These are phyloP conservation scores for Microthlaspi erraticum DNA, from an alignment of 345 rosid species.

Conservation along the genomic window DNA sequence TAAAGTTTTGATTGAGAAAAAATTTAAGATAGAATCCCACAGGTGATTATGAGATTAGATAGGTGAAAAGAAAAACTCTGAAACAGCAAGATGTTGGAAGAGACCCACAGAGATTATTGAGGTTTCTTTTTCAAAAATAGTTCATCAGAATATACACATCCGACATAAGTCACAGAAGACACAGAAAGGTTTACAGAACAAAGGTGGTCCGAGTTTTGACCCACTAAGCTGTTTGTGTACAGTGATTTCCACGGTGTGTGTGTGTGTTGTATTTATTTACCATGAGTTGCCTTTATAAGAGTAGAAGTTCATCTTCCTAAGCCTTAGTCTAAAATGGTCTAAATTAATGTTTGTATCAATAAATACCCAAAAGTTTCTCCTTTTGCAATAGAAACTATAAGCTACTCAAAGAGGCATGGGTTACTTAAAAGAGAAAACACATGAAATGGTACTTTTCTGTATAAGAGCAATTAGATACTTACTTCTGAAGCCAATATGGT, in stretches of 20 bases:
- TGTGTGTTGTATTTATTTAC: slow-evolving; percentile 31
- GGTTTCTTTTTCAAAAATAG: not conserved
- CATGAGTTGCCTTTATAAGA: slow-evolving; percentile 32
- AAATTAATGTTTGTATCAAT: slow-evolving; percentile 35
- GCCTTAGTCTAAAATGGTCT: slow-evolving; percentile 40
- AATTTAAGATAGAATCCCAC: slow-evolving; percentile 21
- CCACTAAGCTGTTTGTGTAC: slow-evolving; percentile 41
- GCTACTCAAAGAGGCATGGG: slow-evolving; percentile 26
- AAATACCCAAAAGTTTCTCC: slow-evolving; percentile 26
- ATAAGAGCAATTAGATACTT: slow-evolving; percentile 44
- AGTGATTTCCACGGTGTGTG: slow-evolving; percentile 24
- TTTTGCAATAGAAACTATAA: slow-evolving; percentile 21
- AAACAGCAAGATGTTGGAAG: slow-evolving; percentile 37
- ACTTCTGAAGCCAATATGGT: slow-evolving; percentile 78
- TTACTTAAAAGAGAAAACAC: slow-evolving; percentile 30
- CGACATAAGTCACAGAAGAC: slow-evolving; percentile 44
- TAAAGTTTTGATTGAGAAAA: slow-evolving; percentile 23
- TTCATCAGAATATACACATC: slow-evolving; percentile 33
- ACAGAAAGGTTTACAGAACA: slow-evolving; percentile 42
- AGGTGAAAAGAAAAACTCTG: slow-evolving; percentile 31
- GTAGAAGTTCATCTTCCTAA: slow-evolving; percentile 39
- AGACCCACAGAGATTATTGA: slow-evolving; percentile 43
- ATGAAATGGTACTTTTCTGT: not conserved
- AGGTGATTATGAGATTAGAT: slow-evolving; percentile 27
- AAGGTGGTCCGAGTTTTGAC: slow-evolving; percentile 47